Percentiles rank a stretch among this genome's conserved stretches.
phyloP scores from a whole-genome alignment of 345 rosid species.

The Kernera saxatilis region DNA sequence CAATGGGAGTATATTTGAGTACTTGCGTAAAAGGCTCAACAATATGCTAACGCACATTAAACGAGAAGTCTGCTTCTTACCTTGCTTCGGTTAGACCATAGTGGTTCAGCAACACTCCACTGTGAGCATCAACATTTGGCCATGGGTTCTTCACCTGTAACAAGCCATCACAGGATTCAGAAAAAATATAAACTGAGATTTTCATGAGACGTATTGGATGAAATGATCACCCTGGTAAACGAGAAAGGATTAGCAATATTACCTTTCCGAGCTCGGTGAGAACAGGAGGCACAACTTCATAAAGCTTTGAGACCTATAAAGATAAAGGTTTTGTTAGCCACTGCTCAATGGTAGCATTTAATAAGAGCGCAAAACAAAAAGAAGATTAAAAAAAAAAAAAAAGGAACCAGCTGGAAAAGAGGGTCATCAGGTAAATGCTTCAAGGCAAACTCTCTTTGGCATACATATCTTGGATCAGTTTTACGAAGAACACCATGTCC shows the following conservation, averaged over 20 bases:
- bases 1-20: neutral
- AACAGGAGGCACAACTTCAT: slow-evolving; percentile 94
- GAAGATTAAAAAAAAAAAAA: neutral
- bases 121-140: slow-evolving; percentile 99
- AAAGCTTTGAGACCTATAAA: slow-evolving; percentile 89
- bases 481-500: slow-evolving; percentile 97
- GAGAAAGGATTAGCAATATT: neutral
- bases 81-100: slow-evolving; percentile 95
- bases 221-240: neutral
- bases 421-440: slow-evolving; percentile 97
- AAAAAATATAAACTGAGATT: neutral
- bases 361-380: neutral
- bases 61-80: slow-evolving; percentile 31
- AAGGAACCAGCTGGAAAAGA: slow-evolving; percentile 78
- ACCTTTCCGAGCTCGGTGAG: slow-evolving; percentile 91
- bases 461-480: slow-evolving; percentile 91
- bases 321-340: slow-evolving; percentile 20
- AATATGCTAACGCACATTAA: neutral
- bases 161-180: slow-evolving; percentile 17
- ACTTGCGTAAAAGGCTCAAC: neutral
- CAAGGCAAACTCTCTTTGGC: slow-evolving; percentile 98
- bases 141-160: slow-evolving; percentile 95
- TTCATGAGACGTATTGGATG: neutral
- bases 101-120: slow-evolving; percentile 91
- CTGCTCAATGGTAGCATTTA: neutral